These are phyloP conservation scores for Exophiala xenobiotica DNA, from an alignment of 2,329 filamentous ascomycete species.

Conservation along the genomic window DNA sequence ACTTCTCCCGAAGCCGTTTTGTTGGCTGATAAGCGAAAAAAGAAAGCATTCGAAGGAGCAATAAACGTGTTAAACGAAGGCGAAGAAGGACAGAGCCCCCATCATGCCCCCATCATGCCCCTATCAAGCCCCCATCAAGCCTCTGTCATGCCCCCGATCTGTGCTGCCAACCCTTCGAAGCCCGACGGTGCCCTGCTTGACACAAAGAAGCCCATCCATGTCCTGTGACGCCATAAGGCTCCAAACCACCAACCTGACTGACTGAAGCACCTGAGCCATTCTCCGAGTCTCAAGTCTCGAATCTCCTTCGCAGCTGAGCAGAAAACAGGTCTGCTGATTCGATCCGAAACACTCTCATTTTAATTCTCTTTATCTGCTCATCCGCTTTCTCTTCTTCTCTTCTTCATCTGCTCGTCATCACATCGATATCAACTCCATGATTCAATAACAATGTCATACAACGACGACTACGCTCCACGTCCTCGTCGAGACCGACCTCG, in stretches of 20 bases:
- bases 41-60: neutral
- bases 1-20: neutral
- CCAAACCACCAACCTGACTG: neutral
- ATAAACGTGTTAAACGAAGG: neutral
- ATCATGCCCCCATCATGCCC: neutral
- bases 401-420: neutral
- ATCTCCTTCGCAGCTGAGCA: neutral
- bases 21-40: neutral
- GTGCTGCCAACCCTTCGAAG: no score
- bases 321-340: neutral
- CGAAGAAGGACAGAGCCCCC: neutral
- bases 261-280: neutral
- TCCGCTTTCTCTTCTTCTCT: neutral
- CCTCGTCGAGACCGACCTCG: slow-evolving; percentile 20
- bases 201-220: neutral
- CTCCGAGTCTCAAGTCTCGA: no score
- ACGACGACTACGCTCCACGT: slow-evolving; percentile 22
- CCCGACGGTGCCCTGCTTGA: no score
- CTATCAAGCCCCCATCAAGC: no score
- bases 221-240: slow-evolving; percentile 1
- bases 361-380: neutral
- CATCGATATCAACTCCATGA: neutral
- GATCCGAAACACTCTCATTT: neutral
- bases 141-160: no score
- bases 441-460: slow-evolving; percentile 17